Percentiles rank a stretch among this genome's conserved stretches.
phyloP scores from a whole-genome alignment of 179 eudicot species.

The Spergularia azorica region DNA sequence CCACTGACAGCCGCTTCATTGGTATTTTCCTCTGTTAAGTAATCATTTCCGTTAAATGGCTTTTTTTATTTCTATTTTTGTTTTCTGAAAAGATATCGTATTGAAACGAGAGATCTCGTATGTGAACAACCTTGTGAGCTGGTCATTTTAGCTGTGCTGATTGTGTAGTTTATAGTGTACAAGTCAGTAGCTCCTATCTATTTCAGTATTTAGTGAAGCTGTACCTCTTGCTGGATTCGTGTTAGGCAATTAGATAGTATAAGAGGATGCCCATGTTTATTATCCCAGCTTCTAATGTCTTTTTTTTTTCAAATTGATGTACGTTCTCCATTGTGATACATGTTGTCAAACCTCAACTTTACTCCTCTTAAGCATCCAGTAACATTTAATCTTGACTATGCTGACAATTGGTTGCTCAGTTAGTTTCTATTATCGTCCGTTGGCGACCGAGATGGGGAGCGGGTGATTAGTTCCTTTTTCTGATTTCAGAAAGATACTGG shows the following conservation, averaged over 20 bases:
- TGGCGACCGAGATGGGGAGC: no score
- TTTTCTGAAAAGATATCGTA: neutral
- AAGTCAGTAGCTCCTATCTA: neutral
- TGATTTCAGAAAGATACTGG: neutral
- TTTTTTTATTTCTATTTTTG: no score
- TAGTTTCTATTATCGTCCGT: neutral
- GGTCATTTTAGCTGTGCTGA: conserved; percentile 8
- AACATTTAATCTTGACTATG: neutral
- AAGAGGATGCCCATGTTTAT: no score
- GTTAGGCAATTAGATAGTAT: no score
- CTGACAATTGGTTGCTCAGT: neutral
- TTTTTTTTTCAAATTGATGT: neutral
- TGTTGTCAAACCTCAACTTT: neutral
- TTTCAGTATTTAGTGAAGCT: no score
- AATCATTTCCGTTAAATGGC: neutral
- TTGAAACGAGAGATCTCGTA: neutral
- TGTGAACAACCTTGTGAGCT: neutral
- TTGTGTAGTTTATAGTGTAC: neutral
- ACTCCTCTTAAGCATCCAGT: neutral
- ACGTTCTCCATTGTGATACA: neutral
- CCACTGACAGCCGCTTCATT: conserved; percentile 62
- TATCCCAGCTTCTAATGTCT: neutral
- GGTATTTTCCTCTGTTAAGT: conserved; percentile 38
- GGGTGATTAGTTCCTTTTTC: no score
- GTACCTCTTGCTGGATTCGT: no score